Percentiles rank a stretch among this genome's conserved stretches.
Conservation (phyloP, 176 grass and related monocot species). For the Triticum dicoccoides region DNA sequence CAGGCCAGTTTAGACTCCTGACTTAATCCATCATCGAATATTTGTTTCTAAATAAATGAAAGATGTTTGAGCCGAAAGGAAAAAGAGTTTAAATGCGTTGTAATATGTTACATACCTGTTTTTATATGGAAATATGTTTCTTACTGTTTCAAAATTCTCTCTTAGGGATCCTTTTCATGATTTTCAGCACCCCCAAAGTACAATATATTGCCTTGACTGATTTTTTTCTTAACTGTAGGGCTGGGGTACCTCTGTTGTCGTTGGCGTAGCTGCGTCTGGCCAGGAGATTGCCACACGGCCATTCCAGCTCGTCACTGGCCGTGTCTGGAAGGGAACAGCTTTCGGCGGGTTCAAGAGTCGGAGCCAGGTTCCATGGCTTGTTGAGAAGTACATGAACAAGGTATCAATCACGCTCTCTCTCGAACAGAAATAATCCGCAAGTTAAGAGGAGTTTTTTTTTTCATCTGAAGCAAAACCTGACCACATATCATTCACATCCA, state of each 20-base stretch:
- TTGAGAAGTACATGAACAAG: constrained; percentile 98
- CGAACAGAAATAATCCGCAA: not conserved
- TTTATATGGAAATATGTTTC: too few relatives aligned
- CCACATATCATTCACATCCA: not conserved
- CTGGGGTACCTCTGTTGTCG: constrained; percentile 89
- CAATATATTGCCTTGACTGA: not conserved
- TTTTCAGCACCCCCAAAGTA: not conserved
- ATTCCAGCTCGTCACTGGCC: constrained; percentile 91
- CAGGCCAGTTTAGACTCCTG: not conserved
- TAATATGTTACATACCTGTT: too few relatives aligned
- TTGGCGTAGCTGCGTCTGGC: constrained; percentile 93
- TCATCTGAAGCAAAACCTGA: not conserved
- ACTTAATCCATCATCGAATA: not conserved
- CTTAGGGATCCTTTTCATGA: not conserved
- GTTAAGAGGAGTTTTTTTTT: not conserved
- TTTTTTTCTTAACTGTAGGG: constrained; percentile 50
- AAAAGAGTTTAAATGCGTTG: too few relatives aligned
- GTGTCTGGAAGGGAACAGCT: constrained; percentile 98
- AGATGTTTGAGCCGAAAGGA: not conserved
- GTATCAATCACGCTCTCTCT: constrained; percentile 34
- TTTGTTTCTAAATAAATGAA: not conserved
- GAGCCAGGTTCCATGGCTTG: constrained; percentile 91
- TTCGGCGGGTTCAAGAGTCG: constrained; percentile 98
- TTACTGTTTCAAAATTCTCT: too few relatives aligned
- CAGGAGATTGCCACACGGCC: constrained; percentile 89